Evolutionary conservation across 108 stramenopile genomes (phyloP), one percentile per base, ranked within the genome.

Genomic region (Nitzschia sp.): DNA sequence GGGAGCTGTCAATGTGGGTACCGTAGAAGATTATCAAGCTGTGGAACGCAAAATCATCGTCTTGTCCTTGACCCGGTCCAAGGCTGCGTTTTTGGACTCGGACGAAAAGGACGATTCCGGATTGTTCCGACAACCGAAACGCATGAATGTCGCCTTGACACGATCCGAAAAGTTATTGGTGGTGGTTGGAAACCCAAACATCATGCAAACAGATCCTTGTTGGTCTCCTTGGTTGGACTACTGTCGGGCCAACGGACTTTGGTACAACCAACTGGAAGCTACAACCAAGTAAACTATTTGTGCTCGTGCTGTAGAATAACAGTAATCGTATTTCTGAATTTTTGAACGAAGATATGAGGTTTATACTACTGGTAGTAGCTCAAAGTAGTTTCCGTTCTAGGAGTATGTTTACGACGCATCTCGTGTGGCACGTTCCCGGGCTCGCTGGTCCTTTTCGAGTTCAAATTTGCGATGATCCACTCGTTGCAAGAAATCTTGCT

Each of bases 401-500:
- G 1, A 34, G 5, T 34, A 34, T 34, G 1, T 34, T 34, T 34
- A 34, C 29, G 29, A 34, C 3, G 29, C 29, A 34, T 34, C 71
- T 62, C 73, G 72, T 77, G 51, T 57, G 39, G 84, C 75, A 24
- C 93, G 77, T 40, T 92, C 86, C 53, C 65, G 72, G 50, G 92
- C 86, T 46, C 94, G 83, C 70, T 83, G 79, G 37, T 68, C 86
- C 56, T 79, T 85, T 69, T 95, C 94, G 37, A 82, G 51, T 67
- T 93, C 91, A 73, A 95, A 95, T 54, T 56, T 73, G 10, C 94
- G 85, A 14, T 76, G 65, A 72, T 95, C 94, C 25, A 90, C 89
- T 51, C 94, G 80, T 24, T 68, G 70, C 61, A 95, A 77, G 70
- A 95, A 95, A 65, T 93, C 94, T 70, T 91, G 85, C 70, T 92